These are phyloP conservation scores for Pythium utonaiense DNA, from an alignment of 352 stramenopile species.

Conservation along the genomic window DNA sequence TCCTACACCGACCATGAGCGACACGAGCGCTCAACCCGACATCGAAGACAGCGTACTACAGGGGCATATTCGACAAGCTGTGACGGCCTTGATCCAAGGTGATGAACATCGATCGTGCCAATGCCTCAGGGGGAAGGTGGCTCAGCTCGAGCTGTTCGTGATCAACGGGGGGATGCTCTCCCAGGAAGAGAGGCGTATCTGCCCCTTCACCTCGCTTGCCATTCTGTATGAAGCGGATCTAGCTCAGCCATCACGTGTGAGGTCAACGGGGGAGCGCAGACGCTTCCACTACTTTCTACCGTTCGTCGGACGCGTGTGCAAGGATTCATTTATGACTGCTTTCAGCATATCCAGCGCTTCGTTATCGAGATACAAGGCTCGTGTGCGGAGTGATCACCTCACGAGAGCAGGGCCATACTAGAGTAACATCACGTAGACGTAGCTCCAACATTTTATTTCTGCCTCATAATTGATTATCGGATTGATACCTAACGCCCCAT, in stretches of 20 bases:
- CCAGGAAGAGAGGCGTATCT: neutral
- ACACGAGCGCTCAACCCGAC: too few relatives aligned
- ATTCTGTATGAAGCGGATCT: neutral
- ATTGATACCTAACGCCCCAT: neutral
- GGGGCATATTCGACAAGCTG: neutral
- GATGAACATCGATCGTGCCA: neutral
- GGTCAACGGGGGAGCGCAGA: neutral
- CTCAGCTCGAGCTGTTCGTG: neutral
- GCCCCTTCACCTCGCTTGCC: neutral
- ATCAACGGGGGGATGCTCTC: neutral
- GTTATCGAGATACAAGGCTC: neutral
- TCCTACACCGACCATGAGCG: too few relatives aligned
- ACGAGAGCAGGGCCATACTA: too few relatives aligned
- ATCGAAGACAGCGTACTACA: too few relatives aligned
- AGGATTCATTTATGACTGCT: neutral
- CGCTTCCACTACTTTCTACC: neutral
- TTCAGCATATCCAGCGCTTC: neutral
- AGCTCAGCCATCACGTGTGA: neutral
- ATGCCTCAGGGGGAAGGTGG: neutral
- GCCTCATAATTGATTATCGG: too few relatives aligned
- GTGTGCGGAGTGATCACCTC: neutral
- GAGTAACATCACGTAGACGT: too few relatives aligned
- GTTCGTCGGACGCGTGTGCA: neutral
- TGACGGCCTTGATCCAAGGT: neutral
- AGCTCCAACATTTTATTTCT: too few relatives aligned